Conservation (phyloP, 1,284 basidiomycete species). For the Ustilago tritici region DNA sequence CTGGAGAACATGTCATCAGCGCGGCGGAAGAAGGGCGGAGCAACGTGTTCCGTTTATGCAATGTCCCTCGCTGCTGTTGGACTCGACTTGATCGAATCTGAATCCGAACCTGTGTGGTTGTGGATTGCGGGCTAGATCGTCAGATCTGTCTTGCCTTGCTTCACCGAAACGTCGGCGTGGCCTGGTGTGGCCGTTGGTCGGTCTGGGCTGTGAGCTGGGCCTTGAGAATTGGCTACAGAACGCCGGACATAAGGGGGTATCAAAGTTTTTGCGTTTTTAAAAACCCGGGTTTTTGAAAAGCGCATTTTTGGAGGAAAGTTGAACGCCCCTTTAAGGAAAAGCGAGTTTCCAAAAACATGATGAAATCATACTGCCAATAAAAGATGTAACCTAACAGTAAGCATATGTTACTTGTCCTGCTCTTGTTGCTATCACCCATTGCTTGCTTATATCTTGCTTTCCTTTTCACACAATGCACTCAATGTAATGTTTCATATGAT, state of each 20-base stretch:
- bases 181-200: neutral
- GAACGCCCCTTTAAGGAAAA: no score
- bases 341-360: neutral
- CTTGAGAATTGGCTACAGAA: neutral
- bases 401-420: no score
- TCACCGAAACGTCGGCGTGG: slow-evolving; percentile 7
- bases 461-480: no score
- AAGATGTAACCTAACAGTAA: no score
- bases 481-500: no score
- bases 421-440: no score
- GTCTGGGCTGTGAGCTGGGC: neutral
- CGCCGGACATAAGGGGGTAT: slow-evolving; percentile 5
- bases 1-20: no score
- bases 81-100: slow-evolving; percentile 3
- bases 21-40: neutral
- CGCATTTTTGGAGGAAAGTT: no score
- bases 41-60: neutral
- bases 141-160: slow-evolving; percentile 4
- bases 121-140: slow-evolving; percentile 10
- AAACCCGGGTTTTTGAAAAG: no score
- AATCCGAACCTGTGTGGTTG: neutral
- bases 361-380: no score
- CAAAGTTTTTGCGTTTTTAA: no score
- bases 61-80: neutral
- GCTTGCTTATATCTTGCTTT: no score